A percentile compares a stretch with the other conserved stretches of the same genome.
phyloP scores from a whole-genome alignment of 2,329 filamentous ascomycete species.

The Alternaria triticimaculans region DNA sequence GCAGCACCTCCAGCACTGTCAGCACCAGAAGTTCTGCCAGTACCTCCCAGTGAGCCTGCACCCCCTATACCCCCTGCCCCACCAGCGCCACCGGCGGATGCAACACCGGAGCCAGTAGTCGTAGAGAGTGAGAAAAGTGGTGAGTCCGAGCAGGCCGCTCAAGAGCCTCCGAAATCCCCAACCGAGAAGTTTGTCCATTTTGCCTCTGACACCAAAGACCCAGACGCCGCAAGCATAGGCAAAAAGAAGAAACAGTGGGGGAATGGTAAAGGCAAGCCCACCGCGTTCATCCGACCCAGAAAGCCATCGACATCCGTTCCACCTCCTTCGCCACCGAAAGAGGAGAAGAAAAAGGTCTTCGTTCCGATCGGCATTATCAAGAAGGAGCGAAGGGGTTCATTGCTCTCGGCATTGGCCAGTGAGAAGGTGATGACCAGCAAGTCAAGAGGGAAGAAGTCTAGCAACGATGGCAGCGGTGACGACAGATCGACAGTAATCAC shows the following conservation, averaged over 20 bases:
- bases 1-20: slow-evolving; percentile 11
- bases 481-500: neutral
- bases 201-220: slow-evolving; percentile 48
- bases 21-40: slow-evolving; percentile 12
- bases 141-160: slow-evolving; percentile 47
- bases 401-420: slow-evolving; percentile 23
- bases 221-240: slow-evolving; percentile 34
- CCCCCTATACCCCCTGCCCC: slow-evolving; percentile 17
- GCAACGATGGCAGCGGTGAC: slow-evolving; percentile 20
- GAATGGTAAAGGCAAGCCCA: slow-evolving; percentile 38
- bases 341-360: slow-evolving; percentile 37
- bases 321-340: slow-evolving; percentile 30
- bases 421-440: slow-evolving; percentile 36
- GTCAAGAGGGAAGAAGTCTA: slow-evolving; percentile 33
- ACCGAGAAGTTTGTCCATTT: slow-evolving; percentile 45
- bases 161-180: slow-evolving; percentile 41
- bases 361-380: slow-evolving; percentile 25
- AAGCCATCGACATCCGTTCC: slow-evolving; percentile 28
- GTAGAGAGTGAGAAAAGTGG: slow-evolving; percentile 42
- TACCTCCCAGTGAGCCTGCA: slow-evolving; percentile 14
- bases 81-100: slow-evolving; percentile 15
- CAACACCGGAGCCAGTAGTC: slow-evolving; percentile 2
- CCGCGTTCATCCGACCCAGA: slow-evolving; percentile 42
- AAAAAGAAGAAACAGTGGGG: slow-evolving; percentile 39
- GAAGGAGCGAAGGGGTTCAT: slow-evolving; percentile 27